phyloP scores from a whole-genome alignment of 2,329 filamentous ascomycete genomes.

The Clarireedia sp. region DNA sequence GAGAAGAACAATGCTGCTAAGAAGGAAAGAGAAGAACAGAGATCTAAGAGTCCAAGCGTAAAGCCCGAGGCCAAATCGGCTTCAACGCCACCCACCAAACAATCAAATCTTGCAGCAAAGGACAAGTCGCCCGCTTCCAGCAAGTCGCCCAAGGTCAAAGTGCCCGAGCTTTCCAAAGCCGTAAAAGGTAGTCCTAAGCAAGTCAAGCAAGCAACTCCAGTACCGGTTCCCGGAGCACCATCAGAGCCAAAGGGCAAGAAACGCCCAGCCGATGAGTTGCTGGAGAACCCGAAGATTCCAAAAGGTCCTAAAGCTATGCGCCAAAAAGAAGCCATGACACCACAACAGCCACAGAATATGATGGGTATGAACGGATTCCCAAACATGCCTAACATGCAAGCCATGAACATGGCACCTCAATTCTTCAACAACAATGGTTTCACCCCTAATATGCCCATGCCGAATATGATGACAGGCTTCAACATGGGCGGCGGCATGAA shows the following conservation, averaged over 20 bases:
- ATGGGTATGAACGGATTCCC: conserved; percentile 32
- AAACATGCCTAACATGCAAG: conserved; percentile 21
- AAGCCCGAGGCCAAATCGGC: conserved; percentile 19
- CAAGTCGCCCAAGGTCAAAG: conserved; percentile 22
- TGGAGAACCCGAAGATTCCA: conserved; percentile 56
- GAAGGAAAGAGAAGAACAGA: conserved; percentile 32
- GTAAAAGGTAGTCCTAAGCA: conserved; percentile 21
- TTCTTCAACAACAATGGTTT: conserved; percentile 11
- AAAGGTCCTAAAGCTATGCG: conserved; percentile 61
- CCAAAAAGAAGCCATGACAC: conserved; percentile 36
- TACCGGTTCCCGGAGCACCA: background rate
- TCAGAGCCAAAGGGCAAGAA: conserved; percentile 49
- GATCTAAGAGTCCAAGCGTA: conserved; percentile 40
- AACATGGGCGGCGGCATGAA: conserved; percentile 35
- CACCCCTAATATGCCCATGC: conserved; percentile 3
- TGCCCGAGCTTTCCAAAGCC: background rate
- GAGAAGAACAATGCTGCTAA: conserved; percentile 40
- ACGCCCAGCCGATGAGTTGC: conserved; percentile 67
- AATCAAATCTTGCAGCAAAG: conserved; percentile 7
- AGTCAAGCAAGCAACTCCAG: conserved; percentile 5
- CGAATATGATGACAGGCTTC: conserved; percentile 28
- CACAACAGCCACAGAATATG: conserved; percentile 30
- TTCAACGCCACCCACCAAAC: conserved; percentile 26
- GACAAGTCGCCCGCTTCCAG: conserved; percentile 27
- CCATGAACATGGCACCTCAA: conserved; percentile 14